phyloP scores from a whole-genome alignment of 208 protist genomes.

The Trypanosoma conorhini region DNA sequence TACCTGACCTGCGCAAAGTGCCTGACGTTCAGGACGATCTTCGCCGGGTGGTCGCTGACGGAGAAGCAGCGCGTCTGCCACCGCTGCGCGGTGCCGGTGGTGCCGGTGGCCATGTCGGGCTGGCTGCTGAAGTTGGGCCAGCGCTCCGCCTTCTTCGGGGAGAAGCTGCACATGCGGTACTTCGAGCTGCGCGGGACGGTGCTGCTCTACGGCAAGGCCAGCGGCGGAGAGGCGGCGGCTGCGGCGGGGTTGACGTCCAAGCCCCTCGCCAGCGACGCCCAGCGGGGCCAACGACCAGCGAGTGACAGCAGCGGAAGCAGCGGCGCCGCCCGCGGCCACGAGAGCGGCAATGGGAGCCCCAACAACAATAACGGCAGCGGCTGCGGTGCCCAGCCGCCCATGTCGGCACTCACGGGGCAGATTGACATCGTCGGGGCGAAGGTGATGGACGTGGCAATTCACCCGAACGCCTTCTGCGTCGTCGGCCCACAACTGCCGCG shows the following conservation, averaged over 20 bases:
- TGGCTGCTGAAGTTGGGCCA: slow-evolving; percentile 22
- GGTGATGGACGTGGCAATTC: slow-evolving; percentile 36
- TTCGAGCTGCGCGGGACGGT: slow-evolving; percentile 29
- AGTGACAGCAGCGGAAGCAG: background rate
- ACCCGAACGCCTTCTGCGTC: slow-evolving; percentile 35
- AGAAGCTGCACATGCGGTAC: slow-evolving; percentile 15
- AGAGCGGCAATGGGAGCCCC: slow-evolving; percentile 20
- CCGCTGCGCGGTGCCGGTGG: slow-evolving; percentile 19
- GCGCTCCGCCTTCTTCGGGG: slow-evolving; percentile 19
- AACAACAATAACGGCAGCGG: slow-evolving; percentile 15
- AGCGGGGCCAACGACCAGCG: background rate
- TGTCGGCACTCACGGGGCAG: background rate
- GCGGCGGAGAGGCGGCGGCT: background rate
- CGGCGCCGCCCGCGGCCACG: background rate
- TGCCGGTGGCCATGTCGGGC: slow-evolving; percentile 11
- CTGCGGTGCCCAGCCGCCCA: background rate
- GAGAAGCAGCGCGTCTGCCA: slow-evolving; percentile 26
- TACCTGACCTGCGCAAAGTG: slow-evolving; percentile 27
- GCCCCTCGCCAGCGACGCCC: background rate
- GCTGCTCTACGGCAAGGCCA: slow-evolving; percentile 20
- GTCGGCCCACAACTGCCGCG: slow-evolving; percentile 30
- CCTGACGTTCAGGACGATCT: slow-evolving; percentile 10
- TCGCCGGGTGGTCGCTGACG: slow-evolving; percentile 18
- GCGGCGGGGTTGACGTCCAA: background rate
- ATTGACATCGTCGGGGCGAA: slow-evolving; percentile 34